A percentile compares a stretch with the other conserved stretches of the same genome.
Conservation (phyloP, 1,284 basidiomycete genomes). For the Porodaedalea pini region DNA sequence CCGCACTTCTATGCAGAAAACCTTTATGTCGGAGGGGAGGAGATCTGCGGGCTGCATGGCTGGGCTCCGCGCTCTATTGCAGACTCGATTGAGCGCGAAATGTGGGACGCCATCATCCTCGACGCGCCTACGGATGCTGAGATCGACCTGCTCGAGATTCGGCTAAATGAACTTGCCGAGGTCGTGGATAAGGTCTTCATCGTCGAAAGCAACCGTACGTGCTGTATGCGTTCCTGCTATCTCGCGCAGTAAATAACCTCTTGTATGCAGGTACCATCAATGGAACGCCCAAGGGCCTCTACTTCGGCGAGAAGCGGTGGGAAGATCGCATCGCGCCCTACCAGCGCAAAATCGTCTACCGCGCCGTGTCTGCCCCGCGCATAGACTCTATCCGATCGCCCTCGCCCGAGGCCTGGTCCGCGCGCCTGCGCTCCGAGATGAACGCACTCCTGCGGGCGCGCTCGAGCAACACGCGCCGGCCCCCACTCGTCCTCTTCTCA, state of each 20-base stretch:
- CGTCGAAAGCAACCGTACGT: constrained; percentile 35
- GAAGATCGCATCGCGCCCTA: constrained; percentile 26
- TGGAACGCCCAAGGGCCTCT: constrained; percentile 31
- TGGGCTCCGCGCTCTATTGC: constrained; percentile 23
- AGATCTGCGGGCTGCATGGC: constrained; percentile 31
- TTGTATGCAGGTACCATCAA: constrained; percentile 25
- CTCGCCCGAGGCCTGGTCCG: constrained; percentile 21
- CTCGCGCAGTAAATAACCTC: too few relatives aligned
- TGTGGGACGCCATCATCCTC: constrained; percentile 35
- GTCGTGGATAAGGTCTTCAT: constrained; percentile 38
- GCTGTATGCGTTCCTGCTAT: not conserved
- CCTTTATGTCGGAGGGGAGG: constrained; percentile 5
- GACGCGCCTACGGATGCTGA: constrained; percentile 30
- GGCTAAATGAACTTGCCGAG: constrained; percentile 36
- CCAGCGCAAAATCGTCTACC: constrained; percentile 28
- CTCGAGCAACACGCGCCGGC: constrained; percentile 11
- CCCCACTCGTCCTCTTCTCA: constrained; percentile 34
- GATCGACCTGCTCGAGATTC: constrained; percentile 41
- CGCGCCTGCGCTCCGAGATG: constrained; percentile 15
- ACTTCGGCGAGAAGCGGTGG: constrained; percentile 26
- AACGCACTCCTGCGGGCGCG: constrained; percentile 12
- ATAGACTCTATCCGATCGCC: constrained; percentile 22
- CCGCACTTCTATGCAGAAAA: constrained; percentile 29
- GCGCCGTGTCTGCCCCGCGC: constrained; percentile 13
- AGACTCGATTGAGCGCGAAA: constrained; percentile 15